Evolutionary conservation across 208 protist genomes (phyloP).

Genomic region (Leishmania aethiopica): DNA sequence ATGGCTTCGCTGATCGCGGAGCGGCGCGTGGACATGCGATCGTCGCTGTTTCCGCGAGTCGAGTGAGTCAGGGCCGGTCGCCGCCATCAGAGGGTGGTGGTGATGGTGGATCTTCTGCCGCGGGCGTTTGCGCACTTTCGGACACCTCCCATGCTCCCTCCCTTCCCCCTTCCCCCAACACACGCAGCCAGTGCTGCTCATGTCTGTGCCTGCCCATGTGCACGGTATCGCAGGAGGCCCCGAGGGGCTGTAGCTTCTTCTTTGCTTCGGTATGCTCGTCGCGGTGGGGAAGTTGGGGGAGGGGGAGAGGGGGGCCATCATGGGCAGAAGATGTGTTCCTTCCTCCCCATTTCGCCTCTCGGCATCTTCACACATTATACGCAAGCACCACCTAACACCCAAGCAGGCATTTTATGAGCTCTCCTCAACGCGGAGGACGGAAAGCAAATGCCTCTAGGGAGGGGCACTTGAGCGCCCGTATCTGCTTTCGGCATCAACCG

Average conservation of each 20-base stretch:
- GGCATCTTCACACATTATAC: not conserved
- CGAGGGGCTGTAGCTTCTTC: not conserved
- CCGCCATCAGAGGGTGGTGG: not conserved
- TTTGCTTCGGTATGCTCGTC: not conserved
- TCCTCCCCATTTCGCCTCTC: not conserved
- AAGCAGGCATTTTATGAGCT: not conserved
- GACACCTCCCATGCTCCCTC: not conserved
- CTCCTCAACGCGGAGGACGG: not conserved
- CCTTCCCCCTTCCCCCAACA: not conserved
- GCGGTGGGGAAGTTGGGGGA: not conserved
- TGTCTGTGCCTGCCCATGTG: not conserved
- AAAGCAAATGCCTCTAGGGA: not conserved
- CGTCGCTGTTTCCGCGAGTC: slow-evolving; percentile 35
- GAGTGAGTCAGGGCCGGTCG: not conserved
- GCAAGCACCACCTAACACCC: not conserved
- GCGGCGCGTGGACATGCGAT: slow-evolving; percentile 64
- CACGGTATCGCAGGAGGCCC: not conserved
- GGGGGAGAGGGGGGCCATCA: no score
- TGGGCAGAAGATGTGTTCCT: not conserved
- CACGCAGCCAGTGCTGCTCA: not conserved
- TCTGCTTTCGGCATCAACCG: not conserved
- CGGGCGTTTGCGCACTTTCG: not conserved
- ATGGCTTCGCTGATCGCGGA: slow-evolving; percentile 76
- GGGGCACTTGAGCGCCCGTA: not conserved
- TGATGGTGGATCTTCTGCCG: not conserved